These are phyloP conservation scores for Xerocomus tenax DNA, from an alignment of 1,284 basidiomycete species.

Conservation along the genomic window DNA sequence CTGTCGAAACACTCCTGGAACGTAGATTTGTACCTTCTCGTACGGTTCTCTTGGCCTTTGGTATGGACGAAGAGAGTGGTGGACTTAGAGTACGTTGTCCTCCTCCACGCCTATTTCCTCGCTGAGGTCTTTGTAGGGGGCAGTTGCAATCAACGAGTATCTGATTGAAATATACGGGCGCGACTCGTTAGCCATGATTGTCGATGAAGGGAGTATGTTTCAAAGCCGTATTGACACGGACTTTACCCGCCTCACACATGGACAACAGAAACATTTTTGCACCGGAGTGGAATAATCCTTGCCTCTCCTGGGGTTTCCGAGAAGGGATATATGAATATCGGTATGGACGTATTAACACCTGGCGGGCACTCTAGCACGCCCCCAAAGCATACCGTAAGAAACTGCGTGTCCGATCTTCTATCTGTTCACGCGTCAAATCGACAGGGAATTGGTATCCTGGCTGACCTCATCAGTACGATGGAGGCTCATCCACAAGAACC, in stretches of 20 bases:
- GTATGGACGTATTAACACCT: constrained; percentile 44
- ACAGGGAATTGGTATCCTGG: constrained; percentile 51
- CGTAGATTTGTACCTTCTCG: constrained; percentile 45
- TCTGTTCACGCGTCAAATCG: background rate
- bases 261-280: constrained; percentile 29
- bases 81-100: constrained; percentile 37
- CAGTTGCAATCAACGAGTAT: constrained; percentile 37
- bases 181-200: constrained; percentile 47
- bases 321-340: constrained; percentile 57
- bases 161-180: constrained; percentile 46
- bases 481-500: constrained; percentile 42
- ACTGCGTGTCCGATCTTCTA: background rate
- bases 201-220: constrained; percentile 41
- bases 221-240: background rate
- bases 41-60: constrained; percentile 53
- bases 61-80: constrained; percentile 64
- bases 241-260: background rate
- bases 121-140: constrained; percentile 35
- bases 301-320: constrained; percentile 51
- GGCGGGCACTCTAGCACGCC: constrained; percentile 66
- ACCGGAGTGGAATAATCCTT: constrained; percentile 35
- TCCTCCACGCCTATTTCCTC: constrained; percentile 4
- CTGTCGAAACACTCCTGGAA: constrained; percentile 49
- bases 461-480: constrained; percentile 42
- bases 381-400: constrained; percentile 45